Percentiles rank a stretch among this genome's conserved stretches.
These are phyloP conservation scores for Meyerozyma guilliermondii DNA, from an alignment of 1,139 yeast species.

Conservation along the genomic window DNA sequence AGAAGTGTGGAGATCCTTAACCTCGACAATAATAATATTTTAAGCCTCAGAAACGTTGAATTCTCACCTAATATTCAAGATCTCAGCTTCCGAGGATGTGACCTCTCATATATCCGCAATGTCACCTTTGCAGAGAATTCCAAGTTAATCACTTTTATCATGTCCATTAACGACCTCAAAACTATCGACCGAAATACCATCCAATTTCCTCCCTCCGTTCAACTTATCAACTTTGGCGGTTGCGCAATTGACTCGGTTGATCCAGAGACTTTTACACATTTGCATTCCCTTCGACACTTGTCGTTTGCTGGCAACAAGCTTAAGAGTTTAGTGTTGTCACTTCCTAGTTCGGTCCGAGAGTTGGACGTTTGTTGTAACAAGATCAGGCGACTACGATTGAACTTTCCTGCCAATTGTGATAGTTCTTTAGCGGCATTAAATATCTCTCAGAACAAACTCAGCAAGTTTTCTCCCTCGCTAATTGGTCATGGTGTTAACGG, in stretches of 20 bases:
- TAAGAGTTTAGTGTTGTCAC: conserved; percentile 4
- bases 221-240: conserved; percentile 8
- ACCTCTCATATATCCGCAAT: conserved; percentile 10
- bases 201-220: conserved; percentile 11
- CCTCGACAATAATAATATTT: conserved; percentile 17
- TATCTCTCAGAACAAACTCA: conserved; percentile 15
- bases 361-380: conserved; percentile 16
- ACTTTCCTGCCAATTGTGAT: conserved; percentile 8
- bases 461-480: conserved; percentile 8
- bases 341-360: conserved; percentile 6
- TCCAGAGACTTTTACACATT: conserved; percentile 5
- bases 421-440: conserved; percentile 14
- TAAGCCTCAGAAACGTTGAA: conserved; percentile 7
- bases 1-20: conserved; percentile 13
- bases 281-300: conserved; percentile 9
- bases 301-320: conserved; percentile 12
- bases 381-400: conserved; percentile 7
- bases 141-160: conserved; percentile 8
- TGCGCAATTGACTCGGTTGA: conserved; percentile 3
- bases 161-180: conserved; percentile 13
- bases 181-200: conserved; percentile 2
- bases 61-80: conserved; percentile 14
- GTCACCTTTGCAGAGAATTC: conserved; percentile 11
- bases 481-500: conserved; percentile 12
- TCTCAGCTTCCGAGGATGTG: conserved; percentile 20